These are phyloP conservation scores for Emmonsiellopsis sp. DNA, from an alignment of 2,329 filamentous ascomycete species.

Conservation along the genomic window DNA sequence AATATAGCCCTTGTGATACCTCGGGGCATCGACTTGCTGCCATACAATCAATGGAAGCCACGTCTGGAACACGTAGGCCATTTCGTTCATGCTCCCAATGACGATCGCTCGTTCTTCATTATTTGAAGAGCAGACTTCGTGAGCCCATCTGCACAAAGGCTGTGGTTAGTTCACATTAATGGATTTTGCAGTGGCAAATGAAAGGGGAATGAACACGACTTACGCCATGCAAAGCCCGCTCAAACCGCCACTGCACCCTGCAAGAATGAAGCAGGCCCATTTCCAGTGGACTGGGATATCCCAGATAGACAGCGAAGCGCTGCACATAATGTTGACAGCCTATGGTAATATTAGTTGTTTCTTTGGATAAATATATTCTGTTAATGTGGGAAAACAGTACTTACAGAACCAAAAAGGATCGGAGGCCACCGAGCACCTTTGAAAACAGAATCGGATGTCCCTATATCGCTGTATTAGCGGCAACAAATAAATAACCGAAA, in stretches of 20 bases:
- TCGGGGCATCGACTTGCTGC: constrained; percentile 55
- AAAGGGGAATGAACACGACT: constrained; percentile 13
- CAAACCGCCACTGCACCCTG: constrained; percentile 39
- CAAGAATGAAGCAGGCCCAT: constrained; percentile 52
- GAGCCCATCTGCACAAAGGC: constrained; percentile 35
- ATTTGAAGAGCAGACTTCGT: constrained; percentile 47
- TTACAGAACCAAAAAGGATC: constrained; percentile 46
- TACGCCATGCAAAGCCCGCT: constrained; percentile 44
- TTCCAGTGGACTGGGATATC: constrained; percentile 48
- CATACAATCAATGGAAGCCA: constrained; percentile 61
- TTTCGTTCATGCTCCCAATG: constrained; percentile 57
- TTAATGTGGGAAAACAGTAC: constrained; percentile 8
- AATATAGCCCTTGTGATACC: constrained; percentile 46
- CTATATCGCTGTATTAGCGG: constrained; percentile 10
- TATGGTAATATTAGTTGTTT: background rate
- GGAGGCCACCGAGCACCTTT: constrained; percentile 54
- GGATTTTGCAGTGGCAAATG: background rate
- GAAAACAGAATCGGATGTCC: constrained; percentile 55
- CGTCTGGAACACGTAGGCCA: constrained; percentile 60
- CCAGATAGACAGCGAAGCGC: constrained; percentile 40
- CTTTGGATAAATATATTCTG: constrained; percentile 11
- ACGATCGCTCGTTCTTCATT: constrained; percentile 61
- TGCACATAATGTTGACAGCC: constrained; percentile 35
- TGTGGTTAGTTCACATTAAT: background rate
- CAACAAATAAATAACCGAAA: background rate